Percentiles rank a stretch among this genome's conserved stretches.
phyloP scores from a whole-genome alignment of 2,329 filamentous ascomycete genomes.

The Aspergillus arachidicola region DNA sequence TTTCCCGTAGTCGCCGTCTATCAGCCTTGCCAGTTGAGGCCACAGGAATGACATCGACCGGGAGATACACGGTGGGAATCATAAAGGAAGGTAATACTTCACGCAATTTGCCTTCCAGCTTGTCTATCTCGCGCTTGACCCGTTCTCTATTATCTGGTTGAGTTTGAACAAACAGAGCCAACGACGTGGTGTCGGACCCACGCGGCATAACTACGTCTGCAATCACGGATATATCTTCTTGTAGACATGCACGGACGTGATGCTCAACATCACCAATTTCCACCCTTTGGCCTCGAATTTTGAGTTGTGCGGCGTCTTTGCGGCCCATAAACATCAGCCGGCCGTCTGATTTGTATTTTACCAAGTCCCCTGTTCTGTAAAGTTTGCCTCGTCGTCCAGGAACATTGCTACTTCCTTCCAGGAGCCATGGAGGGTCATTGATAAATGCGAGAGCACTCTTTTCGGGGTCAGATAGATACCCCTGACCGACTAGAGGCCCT shows the following conservation, averaged over 20 bases:
- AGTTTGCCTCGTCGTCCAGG: slow-evolving; percentile 2
- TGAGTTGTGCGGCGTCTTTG: slow-evolving; percentile 60
- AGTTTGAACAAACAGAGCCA: neutral
- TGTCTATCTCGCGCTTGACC: neutral
- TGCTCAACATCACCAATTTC: slow-evolving; percentile 54
- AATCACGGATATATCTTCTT: neutral
- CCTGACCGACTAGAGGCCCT: slow-evolving; percentile 27
- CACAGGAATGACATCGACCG: slow-evolving; percentile 18
- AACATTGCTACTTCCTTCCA: neutral
- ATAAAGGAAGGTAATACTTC: slow-evolving; percentile 19
- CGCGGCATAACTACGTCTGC: slow-evolving; percentile 7
- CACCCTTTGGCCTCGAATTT: slow-evolving; percentile 62
- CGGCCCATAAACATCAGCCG: slow-evolving; percentile 47
- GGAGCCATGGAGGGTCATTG: slow-evolving; percentile 22
- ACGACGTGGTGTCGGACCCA: neutral
- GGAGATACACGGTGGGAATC: slow-evolving; percentile 21
- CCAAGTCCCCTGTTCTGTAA: slow-evolving; percentile 27
- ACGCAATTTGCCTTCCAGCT: neutral
- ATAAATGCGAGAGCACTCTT: slow-evolving; percentile 30
- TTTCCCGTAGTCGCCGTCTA: slow-evolving; percentile 19
- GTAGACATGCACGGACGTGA: slow-evolving; percentile 28
- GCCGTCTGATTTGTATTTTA: slow-evolving; percentile 19
- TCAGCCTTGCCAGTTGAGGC: slow-evolving; percentile 28
- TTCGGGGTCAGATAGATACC: slow-evolving; percentile 37
- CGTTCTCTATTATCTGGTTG: neutral